Base-by-base conservation (phyloP, 2,329 filamentous ascomycete genomes). In the Fonsecaea monophora region DNA sequence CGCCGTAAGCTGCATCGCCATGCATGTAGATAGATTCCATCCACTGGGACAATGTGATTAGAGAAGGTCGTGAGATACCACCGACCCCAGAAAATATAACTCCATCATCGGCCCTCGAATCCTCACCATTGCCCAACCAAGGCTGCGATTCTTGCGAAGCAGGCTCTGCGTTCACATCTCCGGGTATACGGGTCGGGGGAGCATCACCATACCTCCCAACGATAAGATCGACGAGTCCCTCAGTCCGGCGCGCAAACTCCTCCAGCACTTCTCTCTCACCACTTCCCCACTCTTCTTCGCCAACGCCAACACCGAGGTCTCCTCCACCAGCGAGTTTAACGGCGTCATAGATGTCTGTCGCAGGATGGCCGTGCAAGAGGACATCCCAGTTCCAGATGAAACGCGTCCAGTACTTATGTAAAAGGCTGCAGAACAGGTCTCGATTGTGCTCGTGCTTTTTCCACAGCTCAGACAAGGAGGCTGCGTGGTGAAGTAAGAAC, bases 231-330 rank as follows among this genome's bases (percentile, higher is more conserved):
- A 96, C 86, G 45, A 99, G 83, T 0, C 95, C 95, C 60, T 95
- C 90, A 30, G 92, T 91, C 63, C 91, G 85, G 9, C 84, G 85
- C 1, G 92, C 88, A 68, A 97, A 87, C n/a, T 92, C 92, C 77
- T 98, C 94, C 1, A 99, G 82, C 0, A 98, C 94, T 73, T 96
- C 94, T 73, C 94, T 85, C 80, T 98, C 94, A 37, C 93, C 93
- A 76, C 94, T 97, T 4, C 94, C 94, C 77, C 93, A 90, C 63
- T 97, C 92, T 80, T 98, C 95, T 77, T 98, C 95, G 18, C 95
- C 95, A 0, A 98, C 95, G 0, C 95, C 95, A 54, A 97, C 87
- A 15, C 95, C 95, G 32, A 98, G 86, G 79, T 98, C 94, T 18
- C 95, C 94, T 38, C 92, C 93, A 6, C 90, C 92, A 12, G 94